A percentile compares a stretch with the other conserved stretches of the same genome.
Evolutionary conservation across 345 rosid species (phyloP).

Genomic region (Turnera subulata): DNA sequence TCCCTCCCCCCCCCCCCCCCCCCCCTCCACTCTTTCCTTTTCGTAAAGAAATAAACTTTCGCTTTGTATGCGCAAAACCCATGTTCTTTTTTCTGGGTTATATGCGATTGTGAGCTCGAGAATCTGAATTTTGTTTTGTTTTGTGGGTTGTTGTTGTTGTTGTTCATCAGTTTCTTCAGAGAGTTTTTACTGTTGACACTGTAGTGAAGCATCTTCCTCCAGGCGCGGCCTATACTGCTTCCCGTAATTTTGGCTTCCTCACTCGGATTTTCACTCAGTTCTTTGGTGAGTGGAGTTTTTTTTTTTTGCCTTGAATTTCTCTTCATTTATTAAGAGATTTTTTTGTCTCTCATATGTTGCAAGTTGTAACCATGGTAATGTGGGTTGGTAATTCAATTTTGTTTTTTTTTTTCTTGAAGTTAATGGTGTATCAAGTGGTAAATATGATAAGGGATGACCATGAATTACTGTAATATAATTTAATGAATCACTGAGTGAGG

Average conservation of each 20-base stretch:
- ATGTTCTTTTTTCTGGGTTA: neutral
- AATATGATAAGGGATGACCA: no score
- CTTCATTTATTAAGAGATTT: neutral
- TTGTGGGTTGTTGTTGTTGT: conserved; percentile 6
- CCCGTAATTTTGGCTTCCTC: conserved; percentile 95
- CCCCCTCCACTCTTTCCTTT: no score
- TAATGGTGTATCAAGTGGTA: no score
- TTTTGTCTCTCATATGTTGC: neutral
- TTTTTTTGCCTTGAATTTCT: neutral
- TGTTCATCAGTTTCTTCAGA: conserved; percentile 88
- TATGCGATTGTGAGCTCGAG: neutral
- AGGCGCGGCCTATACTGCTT: conserved; percentile 72
- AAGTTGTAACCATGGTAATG: no score
- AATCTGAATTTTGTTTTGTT: neutral
- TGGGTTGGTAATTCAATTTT: neutral
- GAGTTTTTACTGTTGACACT: conserved; percentile 89
- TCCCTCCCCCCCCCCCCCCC: no score
- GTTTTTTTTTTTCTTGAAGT: neutral
- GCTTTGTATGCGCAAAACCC: no score
- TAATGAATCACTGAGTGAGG: no score
- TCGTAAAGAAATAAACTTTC: no score
- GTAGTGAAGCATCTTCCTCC: conserved; percentile 97
- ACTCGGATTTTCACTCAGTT: conserved; percentile 95
- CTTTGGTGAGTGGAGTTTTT: conserved; percentile 55
- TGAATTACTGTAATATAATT: no score